Percentiles rank a stretch among this genome's conserved stretches.
These are phyloP conservation scores for Suillus subalutaceus DNA, from an alignment of 768 basidiomycete genomes.

Conservation along the genomic window DNA sequence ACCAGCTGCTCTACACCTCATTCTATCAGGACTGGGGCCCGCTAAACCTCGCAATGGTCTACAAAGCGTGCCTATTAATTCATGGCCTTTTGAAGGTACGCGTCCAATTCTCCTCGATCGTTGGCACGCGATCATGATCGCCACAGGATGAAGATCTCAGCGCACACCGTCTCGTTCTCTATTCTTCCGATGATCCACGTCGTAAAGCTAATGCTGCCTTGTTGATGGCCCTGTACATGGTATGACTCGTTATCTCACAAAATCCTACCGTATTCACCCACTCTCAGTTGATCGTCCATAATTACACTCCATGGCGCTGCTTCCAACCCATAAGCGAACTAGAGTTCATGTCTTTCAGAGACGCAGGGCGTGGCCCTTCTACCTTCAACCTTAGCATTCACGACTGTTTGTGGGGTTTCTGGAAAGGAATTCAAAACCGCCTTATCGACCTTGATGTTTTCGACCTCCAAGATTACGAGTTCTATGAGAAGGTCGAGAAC, in stretches of 20 bases:
- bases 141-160: constrained; percentile 72
- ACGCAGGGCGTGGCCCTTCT: constrained; percentile 89
- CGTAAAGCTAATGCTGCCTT: constrained; percentile 93
- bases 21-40: constrained; percentile 98
- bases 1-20: constrained; percentile 88
- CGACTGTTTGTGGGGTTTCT: constrained; percentile 86
- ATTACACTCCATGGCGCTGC: constrained; percentile 90
- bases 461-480: constrained; percentile 90
- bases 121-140: constrained; percentile 26
- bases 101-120: constrained; percentile 25
- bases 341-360: constrained; percentile 94
- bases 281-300: constrained; percentile 86
- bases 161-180: constrained; percentile 80
- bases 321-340: constrained; percentile 91
- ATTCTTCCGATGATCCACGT: constrained; percentile 83
- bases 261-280: constrained; percentile 22
- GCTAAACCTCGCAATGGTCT: constrained; percentile 89
- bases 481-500: constrained; percentile 94
- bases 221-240: constrained; percentile 91
- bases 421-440: constrained; percentile 89
- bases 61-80: constrained; percentile 89
- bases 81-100: constrained; percentile 84
- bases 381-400: constrained; percentile 95
- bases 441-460: constrained; percentile 96
- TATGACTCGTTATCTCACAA: constrained; percentile 43